Conservation (phyloP, 352 stramenopile genomes). For the Globisporangium alternatum region DNA sequence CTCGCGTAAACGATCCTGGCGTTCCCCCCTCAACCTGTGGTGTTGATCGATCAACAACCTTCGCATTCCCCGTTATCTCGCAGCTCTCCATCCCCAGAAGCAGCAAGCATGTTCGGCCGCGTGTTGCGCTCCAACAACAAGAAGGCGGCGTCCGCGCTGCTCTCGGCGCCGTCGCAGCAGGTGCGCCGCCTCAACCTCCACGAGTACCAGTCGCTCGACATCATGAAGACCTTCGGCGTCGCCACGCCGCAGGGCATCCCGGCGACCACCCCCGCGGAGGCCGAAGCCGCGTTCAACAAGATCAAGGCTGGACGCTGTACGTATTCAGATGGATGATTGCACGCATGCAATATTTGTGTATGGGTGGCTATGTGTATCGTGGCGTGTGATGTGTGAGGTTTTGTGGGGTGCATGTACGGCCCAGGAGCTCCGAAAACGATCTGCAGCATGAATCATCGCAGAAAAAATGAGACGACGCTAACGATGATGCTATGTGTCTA, state of each 20-base stretch:
- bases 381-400: background rate
- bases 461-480: background rate
- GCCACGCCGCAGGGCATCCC: conserved; percentile 65
- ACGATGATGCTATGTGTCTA: background rate
- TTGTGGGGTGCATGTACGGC: background rate
- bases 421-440: background rate
- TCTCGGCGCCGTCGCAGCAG: conserved; percentile 65
- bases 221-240: conserved; percentile 91
- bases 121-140: conserved; percentile 32
- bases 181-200: conserved; percentile 91
- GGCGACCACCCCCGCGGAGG: conserved; percentile 78
- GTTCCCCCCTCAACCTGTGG: conserved; percentile 10
- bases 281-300: conserved; percentile 73
- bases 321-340: conserved; percentile 17
- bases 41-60: background rate
- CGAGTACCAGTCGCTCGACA: conserved; percentile 93
- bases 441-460: background rate
- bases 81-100: conserved; percentile 1
- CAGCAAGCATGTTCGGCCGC: conserved; percentile 47
- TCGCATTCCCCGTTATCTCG: conserved; percentile 4
- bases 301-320: conserved; percentile 73
- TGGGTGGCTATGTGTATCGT: background rate
- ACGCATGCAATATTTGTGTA: background rate
- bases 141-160: conserved; percentile 33
- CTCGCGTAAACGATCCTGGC: conserved; percentile 2